Conservation (phyloP, 352 stramenopile genomes). For the Phytopythium litorale region DNA sequence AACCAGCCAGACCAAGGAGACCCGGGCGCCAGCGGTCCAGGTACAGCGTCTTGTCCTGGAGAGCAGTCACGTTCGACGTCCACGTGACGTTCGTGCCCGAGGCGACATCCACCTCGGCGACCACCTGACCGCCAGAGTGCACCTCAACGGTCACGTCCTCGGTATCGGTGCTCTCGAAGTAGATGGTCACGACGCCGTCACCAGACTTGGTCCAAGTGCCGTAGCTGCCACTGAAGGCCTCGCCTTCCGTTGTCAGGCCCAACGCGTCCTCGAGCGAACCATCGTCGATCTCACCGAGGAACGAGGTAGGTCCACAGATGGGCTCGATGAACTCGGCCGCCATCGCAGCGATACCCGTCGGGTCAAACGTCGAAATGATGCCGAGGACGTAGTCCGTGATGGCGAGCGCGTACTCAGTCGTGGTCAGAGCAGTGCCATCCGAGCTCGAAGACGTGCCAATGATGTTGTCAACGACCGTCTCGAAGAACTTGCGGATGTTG, state of each 20-base stretch:
- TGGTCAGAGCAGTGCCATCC: conserved; percentile 26
- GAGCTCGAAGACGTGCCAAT: conserved; percentile 27
- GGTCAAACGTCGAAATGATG: conserved; percentile 42
- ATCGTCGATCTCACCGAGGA: conserved; percentile 55
- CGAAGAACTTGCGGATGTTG: conserved; percentile 43
- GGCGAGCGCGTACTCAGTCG: conserved; percentile 33
- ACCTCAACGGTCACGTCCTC: conserved; percentile 45
- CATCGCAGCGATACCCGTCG: conserved; percentile 40
- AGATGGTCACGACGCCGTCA: conserved; percentile 32
- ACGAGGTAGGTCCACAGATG: conserved; percentile 52
- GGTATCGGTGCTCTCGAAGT: conserved; percentile 34
- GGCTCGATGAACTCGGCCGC: conserved; percentile 51
- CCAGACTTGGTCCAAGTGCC: conserved; percentile 41
- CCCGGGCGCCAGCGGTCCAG: conserved; percentile 43
- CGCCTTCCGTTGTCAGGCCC: conserved; percentile 30
- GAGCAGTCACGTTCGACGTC: conserved; percentile 26
- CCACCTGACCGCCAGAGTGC: conserved; percentile 29
- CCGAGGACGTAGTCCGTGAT: conserved; percentile 38
- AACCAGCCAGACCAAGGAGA: conserved; percentile 29
- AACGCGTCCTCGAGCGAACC: conserved; percentile 34
- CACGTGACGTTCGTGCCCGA: conserved; percentile 33
- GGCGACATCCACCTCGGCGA: conserved; percentile 29
- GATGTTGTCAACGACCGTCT: conserved; percentile 54
- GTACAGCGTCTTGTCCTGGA: conserved; percentile 50
- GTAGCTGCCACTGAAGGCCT: conserved; percentile 37